Evolutionary conservation across 179 eudicot species (phyloP).

Genomic region (Monotropa hypopitys): DNA sequence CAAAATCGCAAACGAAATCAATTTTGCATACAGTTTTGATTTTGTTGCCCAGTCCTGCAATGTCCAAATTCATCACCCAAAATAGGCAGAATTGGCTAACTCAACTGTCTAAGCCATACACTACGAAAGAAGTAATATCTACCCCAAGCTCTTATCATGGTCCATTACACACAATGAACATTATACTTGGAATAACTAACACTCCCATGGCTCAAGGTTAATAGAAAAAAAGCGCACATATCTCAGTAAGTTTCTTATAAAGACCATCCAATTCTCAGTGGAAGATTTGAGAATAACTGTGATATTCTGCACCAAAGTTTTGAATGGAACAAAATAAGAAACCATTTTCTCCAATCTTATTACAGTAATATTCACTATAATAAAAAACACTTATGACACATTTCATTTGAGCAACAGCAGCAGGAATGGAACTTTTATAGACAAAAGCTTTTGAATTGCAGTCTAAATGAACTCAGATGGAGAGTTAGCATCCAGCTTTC

Average conservation of each 20-base stretch:
- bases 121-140: background rate
- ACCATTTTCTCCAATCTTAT: background rate
- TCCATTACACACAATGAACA: background rate
- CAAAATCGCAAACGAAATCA: background rate
- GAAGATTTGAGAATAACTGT: background rate
- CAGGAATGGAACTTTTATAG: background rate
- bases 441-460: conserved; percentile 10
- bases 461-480: conserved; percentile 55
- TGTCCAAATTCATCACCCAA: background rate
- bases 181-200: background rate
- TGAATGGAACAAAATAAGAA: conserved; percentile 1
- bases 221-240: background rate
- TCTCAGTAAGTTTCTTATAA: background rate
- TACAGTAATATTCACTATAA: background rate
- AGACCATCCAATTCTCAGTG: background rate
- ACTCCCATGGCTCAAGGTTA: background rate
- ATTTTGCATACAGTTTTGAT: background rate
- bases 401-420: conserved; percentile 8
- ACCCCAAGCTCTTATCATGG: background rate
- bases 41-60: background rate
- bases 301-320: background rate
- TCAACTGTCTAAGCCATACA: background rate
- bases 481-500: conserved; percentile 51
- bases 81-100: background rate
- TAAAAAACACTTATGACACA: background rate